phyloP scores from a whole-genome alignment of 139 green algal genomes.

The Coelastrella sp. region DNA sequence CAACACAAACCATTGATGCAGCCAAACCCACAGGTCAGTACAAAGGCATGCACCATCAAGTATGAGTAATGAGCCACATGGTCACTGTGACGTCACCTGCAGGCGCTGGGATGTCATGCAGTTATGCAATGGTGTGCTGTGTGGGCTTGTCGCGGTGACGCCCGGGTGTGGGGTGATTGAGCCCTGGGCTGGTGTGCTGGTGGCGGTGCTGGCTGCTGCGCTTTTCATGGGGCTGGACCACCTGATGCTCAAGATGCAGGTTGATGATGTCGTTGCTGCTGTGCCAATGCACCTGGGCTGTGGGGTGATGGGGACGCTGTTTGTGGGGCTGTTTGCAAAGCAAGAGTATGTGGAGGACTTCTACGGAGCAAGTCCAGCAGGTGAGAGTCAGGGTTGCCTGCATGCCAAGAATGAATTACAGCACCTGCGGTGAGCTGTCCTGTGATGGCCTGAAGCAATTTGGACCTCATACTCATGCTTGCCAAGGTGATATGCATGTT shows the following conservation, averaged over 20 bases:
- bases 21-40: too few species aligned
- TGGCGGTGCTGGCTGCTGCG: conserved; percentile 71
- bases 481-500: not conserved
- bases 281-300: conserved; percentile 83
- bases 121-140: conserved; percentile 84
- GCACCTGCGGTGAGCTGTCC: too few species aligned
- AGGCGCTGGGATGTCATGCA: conserved; percentile 77
- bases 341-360: conserved; percentile 56
- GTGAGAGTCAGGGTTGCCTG: not conserved
- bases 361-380: conserved; percentile 38
- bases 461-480: not conserved
- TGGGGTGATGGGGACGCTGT: conserved; percentile 73
- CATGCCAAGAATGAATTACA: not conserved
- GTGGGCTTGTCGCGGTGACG: conserved; percentile 86
- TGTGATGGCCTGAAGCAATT: not conserved
- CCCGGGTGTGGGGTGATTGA: conserved; percentile 76
- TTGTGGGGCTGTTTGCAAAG: conserved; percentile 68
- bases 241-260: conserved; percentile 42
- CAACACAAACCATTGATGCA: too few species aligned
- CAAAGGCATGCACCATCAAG: too few species aligned
- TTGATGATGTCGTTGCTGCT: conserved; percentile 87
- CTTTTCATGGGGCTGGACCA: conserved; percentile 29
- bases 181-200: conserved; percentile 88
- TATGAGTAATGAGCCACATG: not conserved
- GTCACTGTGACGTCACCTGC: not conserved